Base-by-base conservation (phyloP, 1,139 yeast species). In the Komagataea norvegica region DNA sequence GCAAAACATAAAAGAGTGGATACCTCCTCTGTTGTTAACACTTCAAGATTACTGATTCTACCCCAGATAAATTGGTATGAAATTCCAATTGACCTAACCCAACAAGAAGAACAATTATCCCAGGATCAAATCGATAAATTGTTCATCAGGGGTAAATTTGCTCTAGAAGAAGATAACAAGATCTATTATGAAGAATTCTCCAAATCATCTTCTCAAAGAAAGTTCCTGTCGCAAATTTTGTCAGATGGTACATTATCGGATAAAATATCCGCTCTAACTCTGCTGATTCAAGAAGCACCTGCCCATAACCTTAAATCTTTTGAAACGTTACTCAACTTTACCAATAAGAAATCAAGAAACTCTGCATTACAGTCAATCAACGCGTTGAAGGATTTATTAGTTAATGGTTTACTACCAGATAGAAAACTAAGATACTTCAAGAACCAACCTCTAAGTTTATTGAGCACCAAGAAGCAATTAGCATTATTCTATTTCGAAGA, bases 201-300 rank as follows among this genome's bases (percentile, higher is more conserved):
- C 27, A 76, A 83, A 49, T 79, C 88, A 34, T 76, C 85, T 24
- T 83, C 95, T 3, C 96, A 89, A 60, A 81, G 78, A 59, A 84
- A 83, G 71, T 89, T 89, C 60, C 79, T 89, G 72, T 74, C 91
- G 1, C 95, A 91, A 61, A 82, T 91, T 48, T 72, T 91, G 55
- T 72, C 89, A 6, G 84, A 80, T 47, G 99, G 99, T 84, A 91
- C 99, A 0, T 71, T 91, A 51, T 82, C 79, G 53, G 99, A 91
- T 81, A 89, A 91, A 64, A 85, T 91, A 42, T 86, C 96, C 33
- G 96, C 98, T 0, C 71, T 91, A 54, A 89, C 98, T 0, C 74
- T 91, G 57, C 68, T 91, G 57, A 77, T 89, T 34, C 97, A 91
- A 59, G 98, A 91, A 64, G 88, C 97, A 3, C 98, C 99, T 5